Conservation (phyloP, 495 filamentous ascomycete species). For the Annulohypoxylon maeteangense region DNA sequence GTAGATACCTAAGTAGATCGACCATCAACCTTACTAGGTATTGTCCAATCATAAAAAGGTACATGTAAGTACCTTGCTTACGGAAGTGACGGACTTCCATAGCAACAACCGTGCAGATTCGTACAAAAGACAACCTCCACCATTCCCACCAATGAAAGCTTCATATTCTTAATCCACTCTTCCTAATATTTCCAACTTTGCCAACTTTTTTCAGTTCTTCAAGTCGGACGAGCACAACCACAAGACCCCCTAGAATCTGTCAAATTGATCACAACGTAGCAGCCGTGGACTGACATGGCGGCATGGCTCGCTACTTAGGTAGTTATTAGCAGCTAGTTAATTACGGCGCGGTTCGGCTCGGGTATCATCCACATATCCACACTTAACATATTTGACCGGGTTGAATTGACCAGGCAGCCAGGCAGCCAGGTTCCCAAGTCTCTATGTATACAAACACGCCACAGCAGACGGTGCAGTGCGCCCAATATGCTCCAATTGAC, state of each 20-base stretch:
- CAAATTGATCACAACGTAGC: neutral
- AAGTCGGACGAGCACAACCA: neutral
- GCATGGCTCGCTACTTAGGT: too few relatives aligned
- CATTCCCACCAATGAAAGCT: neutral
- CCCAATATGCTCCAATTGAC: neutral
- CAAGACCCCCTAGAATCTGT: neutral
- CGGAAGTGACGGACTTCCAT: neutral
- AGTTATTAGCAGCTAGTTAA: neutral
- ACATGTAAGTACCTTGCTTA: neutral
- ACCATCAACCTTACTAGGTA: too few relatives aligned
- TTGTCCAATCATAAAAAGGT: neutral
- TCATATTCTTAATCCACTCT: neutral
- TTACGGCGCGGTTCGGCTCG: conserved; percentile 2
- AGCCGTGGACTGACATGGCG: neutral
- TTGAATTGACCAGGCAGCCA: neutral
- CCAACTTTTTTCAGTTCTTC: conserved; percentile 27
- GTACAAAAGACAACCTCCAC: neutral
- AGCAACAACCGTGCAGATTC: conserved; percentile 10
- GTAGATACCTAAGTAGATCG: neutral
- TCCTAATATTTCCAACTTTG: conserved; percentile 25
- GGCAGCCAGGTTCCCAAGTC: too few relatives aligned
- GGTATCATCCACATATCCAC: conserved; percentile 1
- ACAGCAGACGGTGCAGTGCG: neutral
- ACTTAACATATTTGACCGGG: neutral
- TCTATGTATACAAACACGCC: neutral